Percentiles rank a stretch among this genome's conserved stretches.
Evolutionary conservation across 371 early-diverging fungal species (phyloP).

Genomic region (Mucor piriformis): DNA sequence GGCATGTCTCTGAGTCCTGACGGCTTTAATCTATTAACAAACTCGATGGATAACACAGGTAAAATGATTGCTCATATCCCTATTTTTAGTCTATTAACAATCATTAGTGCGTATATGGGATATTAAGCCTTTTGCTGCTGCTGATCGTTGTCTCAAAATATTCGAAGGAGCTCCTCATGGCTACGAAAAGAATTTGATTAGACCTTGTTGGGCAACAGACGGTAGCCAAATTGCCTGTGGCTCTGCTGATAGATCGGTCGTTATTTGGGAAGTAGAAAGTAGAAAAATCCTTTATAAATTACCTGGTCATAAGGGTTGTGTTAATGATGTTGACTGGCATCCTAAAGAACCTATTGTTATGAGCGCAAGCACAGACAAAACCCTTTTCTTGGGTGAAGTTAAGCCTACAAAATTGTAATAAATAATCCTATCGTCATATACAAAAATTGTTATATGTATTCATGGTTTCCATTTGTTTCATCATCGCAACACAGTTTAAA

Average conservation of each 20-base stretch:
- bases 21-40: slow-evolving; percentile 79
- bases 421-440: not conserved
- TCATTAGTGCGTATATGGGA: slow-evolving; percentile 88
- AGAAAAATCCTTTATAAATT: slow-evolving; percentile 89
- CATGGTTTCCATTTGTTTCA: too few relatives aligned
- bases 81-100: not conserved
- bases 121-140: slow-evolving; percentile 84
- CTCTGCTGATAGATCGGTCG: slow-evolving; percentile 90
- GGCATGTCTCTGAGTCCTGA: slow-evolving; percentile 86
- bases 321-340: slow-evolving; percentile 97
- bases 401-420: slow-evolving; percentile 45
- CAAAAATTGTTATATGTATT: too few relatives aligned
- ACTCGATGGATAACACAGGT: slow-evolving; percentile 93
- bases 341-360: slow-evolving; percentile 88
- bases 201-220: slow-evolving; percentile 89
- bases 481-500: too few relatives aligned
- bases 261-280: slow-evolving; percentile 93
- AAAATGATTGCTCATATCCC: not conserved
- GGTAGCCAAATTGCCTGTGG: slow-evolving; percentile 91
- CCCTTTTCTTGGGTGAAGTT: slow-evolving; percentile 86
- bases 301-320: slow-evolving; percentile 96
- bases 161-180: slow-evolving; percentile 94
- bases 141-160: slow-evolving; percentile 64
- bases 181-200: slow-evolving; percentile 89
- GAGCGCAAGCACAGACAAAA: slow-evolving; percentile 85